A percentile compares a stretch with the other conserved stretches of the same genome.
Conservation (phyloP, 2,329 filamentous ascomycete species). For the Celoporthe dispersa region DNA sequence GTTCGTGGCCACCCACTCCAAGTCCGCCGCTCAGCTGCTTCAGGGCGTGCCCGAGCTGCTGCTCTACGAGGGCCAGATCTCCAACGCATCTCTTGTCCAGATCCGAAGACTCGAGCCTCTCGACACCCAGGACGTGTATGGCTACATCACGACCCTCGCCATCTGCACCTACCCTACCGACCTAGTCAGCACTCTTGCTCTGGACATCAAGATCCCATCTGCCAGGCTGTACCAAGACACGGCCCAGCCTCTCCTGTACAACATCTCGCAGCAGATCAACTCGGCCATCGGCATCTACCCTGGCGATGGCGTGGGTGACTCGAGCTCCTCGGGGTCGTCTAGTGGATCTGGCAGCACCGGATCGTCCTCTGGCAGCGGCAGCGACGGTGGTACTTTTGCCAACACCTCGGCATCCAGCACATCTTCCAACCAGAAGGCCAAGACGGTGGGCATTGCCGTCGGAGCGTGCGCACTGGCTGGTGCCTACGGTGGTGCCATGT, state of each 20-base stretch:
- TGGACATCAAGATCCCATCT: constrained; percentile 64
- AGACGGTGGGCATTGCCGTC: constrained; percentile 71
- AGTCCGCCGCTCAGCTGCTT: constrained; percentile 86
- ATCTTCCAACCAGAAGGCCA: constrained; percentile 63
- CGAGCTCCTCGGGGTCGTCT: constrained; percentile 37
- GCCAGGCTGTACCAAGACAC: constrained; percentile 74
- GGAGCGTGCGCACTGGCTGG: constrained; percentile 79
- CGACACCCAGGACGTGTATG: constrained; percentile 69
- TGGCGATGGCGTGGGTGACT: constrained; percentile 47
- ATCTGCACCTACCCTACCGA: constrained; percentile 60
- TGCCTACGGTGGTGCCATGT: constrained; percentile 93
- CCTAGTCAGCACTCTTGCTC: constrained; percentile 26
- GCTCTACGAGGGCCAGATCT: constrained; percentile 64
- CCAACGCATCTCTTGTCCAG: constrained; percentile 54
- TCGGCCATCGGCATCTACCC: constrained; percentile 72
- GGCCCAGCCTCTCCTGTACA: constrained; percentile 62
- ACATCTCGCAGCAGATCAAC: constrained; percentile 82
- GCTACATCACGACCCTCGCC: constrained; percentile 78
- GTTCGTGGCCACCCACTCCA: constrained; percentile 74
- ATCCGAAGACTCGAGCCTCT: constrained; percentile 77
- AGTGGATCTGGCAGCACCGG: constrained; percentile 45
- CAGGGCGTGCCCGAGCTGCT: constrained; percentile 74
- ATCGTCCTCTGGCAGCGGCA: constrained; percentile 40
- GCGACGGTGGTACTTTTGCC: constrained; percentile 38
- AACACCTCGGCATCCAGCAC: constrained; percentile 43